Conservation (phyloP, 148 eudicot genomes). For the Rheum nobile region DNA sequence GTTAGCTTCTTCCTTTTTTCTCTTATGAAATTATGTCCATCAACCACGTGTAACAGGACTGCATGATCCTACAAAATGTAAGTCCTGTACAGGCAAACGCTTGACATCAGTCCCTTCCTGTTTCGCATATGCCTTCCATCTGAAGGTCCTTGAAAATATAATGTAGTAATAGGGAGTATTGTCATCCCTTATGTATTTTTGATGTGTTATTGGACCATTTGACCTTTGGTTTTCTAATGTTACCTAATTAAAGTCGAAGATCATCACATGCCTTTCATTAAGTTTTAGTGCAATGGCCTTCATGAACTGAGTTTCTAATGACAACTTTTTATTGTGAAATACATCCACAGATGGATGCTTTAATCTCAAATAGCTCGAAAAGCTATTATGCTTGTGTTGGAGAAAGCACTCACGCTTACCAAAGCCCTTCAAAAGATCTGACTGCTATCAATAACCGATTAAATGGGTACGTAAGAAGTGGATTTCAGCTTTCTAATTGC, state of each 20-base stretch:
- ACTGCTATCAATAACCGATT: conserved; percentile 85
- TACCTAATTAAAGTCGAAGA: not conserved
- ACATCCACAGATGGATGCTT: conserved; percentile 68
- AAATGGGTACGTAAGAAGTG: conserved; percentile 50
- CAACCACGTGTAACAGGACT: not conserved
- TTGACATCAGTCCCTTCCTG: not conserved
- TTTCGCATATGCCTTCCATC: too few species aligned
- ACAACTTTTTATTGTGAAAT: not conserved
- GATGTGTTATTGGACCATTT: not conserved
- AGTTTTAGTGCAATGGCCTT: not conserved
- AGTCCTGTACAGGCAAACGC: not conserved
- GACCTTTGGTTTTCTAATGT: not conserved
- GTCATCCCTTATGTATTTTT: not conserved
- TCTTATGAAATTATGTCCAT: not conserved
- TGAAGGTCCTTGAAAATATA: not conserved
- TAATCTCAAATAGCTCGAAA: conserved; percentile 75
- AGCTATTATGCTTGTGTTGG: conserved; percentile 99
- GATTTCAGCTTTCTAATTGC: not conserved
- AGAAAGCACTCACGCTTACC: conserved; percentile 97
- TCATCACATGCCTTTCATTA: not conserved
- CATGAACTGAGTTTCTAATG: not conserved
- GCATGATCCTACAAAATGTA: not conserved
- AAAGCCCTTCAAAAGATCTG: conserved; percentile 97
- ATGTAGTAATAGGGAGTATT: too few species aligned
- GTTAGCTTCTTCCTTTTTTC: too few species aligned